These are phyloP conservation scores for Aspergillus saccharolyticus DNA, from an alignment of 495 filamentous ascomycete genomes.

Conservation along the genomic window DNA sequence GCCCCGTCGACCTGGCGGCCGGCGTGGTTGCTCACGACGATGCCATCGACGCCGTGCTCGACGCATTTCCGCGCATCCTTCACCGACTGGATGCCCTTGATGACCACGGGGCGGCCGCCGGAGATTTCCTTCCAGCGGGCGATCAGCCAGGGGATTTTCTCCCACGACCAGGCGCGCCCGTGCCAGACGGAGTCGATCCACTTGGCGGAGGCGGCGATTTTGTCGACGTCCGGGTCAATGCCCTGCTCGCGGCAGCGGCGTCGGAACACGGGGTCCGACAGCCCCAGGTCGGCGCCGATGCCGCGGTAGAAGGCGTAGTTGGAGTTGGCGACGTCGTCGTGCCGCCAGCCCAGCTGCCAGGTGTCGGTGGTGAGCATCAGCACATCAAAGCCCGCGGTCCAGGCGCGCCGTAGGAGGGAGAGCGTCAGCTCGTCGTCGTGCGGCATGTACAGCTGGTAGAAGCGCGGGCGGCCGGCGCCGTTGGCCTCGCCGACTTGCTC, in stretches of 20 bases:
- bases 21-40: slow-evolving; percentile 58
- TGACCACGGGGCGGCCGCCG: slow-evolving; percentile 50
- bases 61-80: slow-evolving; percentile 33
- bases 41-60: slow-evolving; percentile 50
- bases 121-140: slow-evolving; percentile 47
- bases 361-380: slow-evolving; percentile 63
- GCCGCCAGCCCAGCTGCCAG: slow-evolving; percentile 61
- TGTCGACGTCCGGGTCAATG: slow-evolving; percentile 48
- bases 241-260: slow-evolving; percentile 43
- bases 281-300: slow-evolving; percentile 51
- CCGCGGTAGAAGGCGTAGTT: slow-evolving; percentile 64
- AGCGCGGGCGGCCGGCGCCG: slow-evolving; percentile 39
- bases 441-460: slow-evolving; percentile 63
- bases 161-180: slow-evolving; percentile 55
- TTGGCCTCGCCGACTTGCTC: slow-evolving; percentile 57
- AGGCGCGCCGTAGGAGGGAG: slow-evolving; percentile 51
- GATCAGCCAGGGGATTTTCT: slow-evolving; percentile 51
- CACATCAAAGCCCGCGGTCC: slow-evolving; percentile 53
- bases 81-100: slow-evolving; percentile 28
- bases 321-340: slow-evolving; percentile 50
- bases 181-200: slow-evolving; percentile 68
- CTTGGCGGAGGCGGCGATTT: slow-evolving; percentile 47
- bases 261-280: slow-evolving; percentile 55
- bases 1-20: slow-evolving; percentile 61
- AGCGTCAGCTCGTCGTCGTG: slow-evolving; percentile 57